Percentiles rank a stretch among this genome's conserved stretches.
Evolutionary conservation across 2,329 filamentous ascomycete species (phyloP).

Genomic region (Eurotiales sp.): DNA sequence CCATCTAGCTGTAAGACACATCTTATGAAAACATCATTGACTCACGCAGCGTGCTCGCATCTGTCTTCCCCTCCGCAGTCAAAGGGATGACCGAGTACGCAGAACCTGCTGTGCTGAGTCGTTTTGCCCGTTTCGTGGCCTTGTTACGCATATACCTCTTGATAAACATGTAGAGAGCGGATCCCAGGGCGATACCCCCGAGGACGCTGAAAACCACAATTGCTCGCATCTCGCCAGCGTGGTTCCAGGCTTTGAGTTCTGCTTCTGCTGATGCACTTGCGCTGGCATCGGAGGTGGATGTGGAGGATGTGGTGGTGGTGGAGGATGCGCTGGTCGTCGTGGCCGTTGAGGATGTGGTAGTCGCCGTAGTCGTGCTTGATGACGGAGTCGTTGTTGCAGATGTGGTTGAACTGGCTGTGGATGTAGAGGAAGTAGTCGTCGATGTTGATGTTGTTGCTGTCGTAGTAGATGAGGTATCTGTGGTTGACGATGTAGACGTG

Average conservation of each 20-base stretch:
- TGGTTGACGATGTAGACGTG: neutral
- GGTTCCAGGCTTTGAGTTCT: conserved; percentile 3
- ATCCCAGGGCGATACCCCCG: neutral
- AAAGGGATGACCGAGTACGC: conserved; percentile 1
- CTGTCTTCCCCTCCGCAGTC: neutral
- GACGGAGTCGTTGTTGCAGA: neutral
- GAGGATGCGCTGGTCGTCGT: neutral
- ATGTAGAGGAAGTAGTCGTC: neutral
- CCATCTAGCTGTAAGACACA: too few species aligned
- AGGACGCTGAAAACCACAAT: conserved; percentile 1
- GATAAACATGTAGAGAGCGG: neutral
- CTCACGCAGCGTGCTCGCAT: neutral
- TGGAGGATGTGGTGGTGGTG: neutral
- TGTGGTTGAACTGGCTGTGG: neutral
- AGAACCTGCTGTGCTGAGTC: neutral
- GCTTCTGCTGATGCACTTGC: neutral
- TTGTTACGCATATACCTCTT: neutral
- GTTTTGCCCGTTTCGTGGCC: neutral
- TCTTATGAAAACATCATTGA: conserved; percentile 1
- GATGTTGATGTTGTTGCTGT: neutral
- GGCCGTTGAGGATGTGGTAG: neutral
- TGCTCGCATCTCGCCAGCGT: neutral
- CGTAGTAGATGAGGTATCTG: neutral
- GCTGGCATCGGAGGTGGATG: neutral
- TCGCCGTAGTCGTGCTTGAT: neutral